A percentile compares a stretch with the other conserved stretches of the same genome.
Conservation (phyloP, 2,329 filamentous ascomycete species). For the Aspergillus hortae region DNA sequence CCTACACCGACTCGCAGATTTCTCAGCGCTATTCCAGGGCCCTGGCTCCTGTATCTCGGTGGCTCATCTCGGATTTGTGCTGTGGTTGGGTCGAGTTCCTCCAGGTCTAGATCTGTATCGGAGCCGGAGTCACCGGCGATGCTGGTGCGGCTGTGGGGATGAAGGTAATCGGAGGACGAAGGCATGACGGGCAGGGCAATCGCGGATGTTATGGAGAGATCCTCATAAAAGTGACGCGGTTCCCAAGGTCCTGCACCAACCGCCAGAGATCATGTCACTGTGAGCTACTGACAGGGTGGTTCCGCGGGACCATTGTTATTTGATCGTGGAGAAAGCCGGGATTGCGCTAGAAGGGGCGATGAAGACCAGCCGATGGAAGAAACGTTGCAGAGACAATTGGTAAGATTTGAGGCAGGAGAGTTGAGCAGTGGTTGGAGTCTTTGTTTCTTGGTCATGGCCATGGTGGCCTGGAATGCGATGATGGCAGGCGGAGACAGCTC, state of each 20-base stretch:
- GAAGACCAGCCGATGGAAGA: neutral
- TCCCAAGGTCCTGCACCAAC: conserved; percentile 14
- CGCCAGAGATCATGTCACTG: conserved; percentile 23
- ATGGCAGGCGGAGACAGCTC: conserved; percentile 12
- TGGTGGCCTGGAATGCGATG: conserved; percentile 18
- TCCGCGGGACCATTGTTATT: conserved; percentile 17
- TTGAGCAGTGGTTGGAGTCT: neutral
- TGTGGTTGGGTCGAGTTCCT: conserved; percentile 43
- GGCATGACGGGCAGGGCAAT: conserved; percentile 26
- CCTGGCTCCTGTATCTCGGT: conserved; percentile 25
- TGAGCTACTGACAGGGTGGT: conserved; percentile 13
- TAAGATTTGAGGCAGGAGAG: neutral
- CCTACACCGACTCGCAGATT: conserved; percentile 51
- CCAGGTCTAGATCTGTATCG: conserved; percentile 44
- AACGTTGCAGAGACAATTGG: neutral
- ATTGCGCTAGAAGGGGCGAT: neutral
- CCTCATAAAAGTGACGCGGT: conserved; percentile 17
- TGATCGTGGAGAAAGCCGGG: neutral
- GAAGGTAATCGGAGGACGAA: conserved; percentile 35
- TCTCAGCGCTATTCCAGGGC: conserved; percentile 41
- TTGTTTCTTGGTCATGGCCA: conserved; percentile 1
- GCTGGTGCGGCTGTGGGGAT: conserved; percentile 29
- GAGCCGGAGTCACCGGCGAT: conserved; percentile 34
- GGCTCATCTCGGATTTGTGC: conserved; percentile 26
- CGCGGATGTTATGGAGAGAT: conserved; percentile 1